Conservation (phyloP, 2,329 filamentous ascomycete species). For the Colletotrichum simmondsii region DNA sequence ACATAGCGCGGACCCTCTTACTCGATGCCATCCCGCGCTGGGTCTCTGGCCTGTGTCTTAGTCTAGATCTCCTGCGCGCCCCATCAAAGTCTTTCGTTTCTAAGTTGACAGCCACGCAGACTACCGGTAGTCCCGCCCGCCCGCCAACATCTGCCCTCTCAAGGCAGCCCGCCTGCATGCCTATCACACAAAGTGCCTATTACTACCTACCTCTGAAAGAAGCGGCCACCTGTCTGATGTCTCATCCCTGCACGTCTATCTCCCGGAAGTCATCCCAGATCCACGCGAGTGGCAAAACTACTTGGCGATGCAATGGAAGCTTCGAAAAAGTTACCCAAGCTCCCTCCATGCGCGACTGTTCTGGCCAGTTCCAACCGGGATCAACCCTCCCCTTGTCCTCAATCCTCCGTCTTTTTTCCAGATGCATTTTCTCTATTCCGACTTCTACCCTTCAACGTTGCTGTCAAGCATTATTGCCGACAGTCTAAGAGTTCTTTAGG, state of each 20-base stretch:
- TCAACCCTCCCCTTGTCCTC: neutral
- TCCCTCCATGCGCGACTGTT: neutral
- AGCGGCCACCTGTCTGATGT: neutral
- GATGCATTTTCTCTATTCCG: neutral
- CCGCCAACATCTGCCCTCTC: neutral
- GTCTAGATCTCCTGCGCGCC: neutral
- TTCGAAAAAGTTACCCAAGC: neutral
- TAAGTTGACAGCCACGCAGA: neutral
- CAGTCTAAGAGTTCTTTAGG: neutral
- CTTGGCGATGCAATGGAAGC: neutral
- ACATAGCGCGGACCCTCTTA: neutral
- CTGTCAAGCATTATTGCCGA: neutral
- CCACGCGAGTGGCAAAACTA: conserved; percentile 1
- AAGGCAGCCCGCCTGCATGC: no score
- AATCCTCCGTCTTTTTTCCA: neutral
- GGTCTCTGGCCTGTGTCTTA: neutral
- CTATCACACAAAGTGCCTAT: neutral
- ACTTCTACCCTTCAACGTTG: neutral
- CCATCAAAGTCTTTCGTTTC: neutral
- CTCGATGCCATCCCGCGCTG: conserved; percentile 1
- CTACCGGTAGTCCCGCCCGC: neutral
- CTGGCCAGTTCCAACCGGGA: neutral
- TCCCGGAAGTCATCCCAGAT: neutral
- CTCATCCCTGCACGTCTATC: neutral
- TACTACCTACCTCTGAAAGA: neutral